phyloP scores from a whole-genome alignment of 2,329 filamentous ascomycete species.

The Fusarium succisae region DNA sequence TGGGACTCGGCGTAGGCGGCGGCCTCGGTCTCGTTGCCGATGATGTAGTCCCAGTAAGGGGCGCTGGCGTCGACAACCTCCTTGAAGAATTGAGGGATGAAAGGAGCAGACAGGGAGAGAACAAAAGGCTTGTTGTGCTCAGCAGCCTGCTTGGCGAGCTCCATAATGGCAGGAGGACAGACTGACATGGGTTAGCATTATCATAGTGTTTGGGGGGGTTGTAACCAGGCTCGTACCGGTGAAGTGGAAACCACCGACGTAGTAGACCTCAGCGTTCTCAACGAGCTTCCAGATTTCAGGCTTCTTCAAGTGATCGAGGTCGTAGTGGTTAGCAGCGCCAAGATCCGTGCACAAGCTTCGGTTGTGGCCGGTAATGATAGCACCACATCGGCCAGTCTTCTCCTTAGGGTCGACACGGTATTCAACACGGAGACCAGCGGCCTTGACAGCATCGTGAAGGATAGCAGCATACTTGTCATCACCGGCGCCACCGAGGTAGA shows the following conservation, averaged over 20 bases:
- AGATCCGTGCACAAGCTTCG: slow-evolving; percentile 95
- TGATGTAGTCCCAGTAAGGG: slow-evolving; percentile 94
- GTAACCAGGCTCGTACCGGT: slow-evolving; percentile 60
- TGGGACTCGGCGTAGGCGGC: slow-evolving; percentile 87
- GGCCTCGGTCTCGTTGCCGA: slow-evolving; percentile 97
- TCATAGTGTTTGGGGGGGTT: not conserved
- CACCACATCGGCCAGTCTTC: slow-evolving; percentile 93
- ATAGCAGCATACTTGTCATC: slow-evolving; percentile 95
- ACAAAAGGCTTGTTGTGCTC: slow-evolving; percentile 90
- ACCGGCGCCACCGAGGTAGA: slow-evolving; percentile 94
- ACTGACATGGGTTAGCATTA: slow-evolving; percentile 58
- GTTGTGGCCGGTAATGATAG: slow-evolving; percentile 96
- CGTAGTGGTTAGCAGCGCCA: slow-evolving; percentile 96
- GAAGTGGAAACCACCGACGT: slow-evolving; percentile 96
- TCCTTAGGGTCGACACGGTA: slow-evolving; percentile 89
- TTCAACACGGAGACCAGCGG: slow-evolving; percentile 90
- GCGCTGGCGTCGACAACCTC: slow-evolving; percentile 86
- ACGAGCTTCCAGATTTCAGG: slow-evolving; percentile 92
- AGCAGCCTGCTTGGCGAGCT: slow-evolving; percentile 89
- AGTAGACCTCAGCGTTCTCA: slow-evolving; percentile 87
- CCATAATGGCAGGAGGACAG: slow-evolving; percentile 88
- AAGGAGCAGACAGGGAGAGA: slow-evolving; percentile 92
- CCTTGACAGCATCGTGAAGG: slow-evolving; percentile 84
- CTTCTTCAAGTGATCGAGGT: slow-evolving; percentile 89
- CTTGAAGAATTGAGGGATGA: slow-evolving; percentile 98